A percentile compares a stretch with the other conserved stretches of the same genome.
Conservation (phyloP, 495 filamentous ascomycete species). For the Hypoxylon subgilvum region DNA sequence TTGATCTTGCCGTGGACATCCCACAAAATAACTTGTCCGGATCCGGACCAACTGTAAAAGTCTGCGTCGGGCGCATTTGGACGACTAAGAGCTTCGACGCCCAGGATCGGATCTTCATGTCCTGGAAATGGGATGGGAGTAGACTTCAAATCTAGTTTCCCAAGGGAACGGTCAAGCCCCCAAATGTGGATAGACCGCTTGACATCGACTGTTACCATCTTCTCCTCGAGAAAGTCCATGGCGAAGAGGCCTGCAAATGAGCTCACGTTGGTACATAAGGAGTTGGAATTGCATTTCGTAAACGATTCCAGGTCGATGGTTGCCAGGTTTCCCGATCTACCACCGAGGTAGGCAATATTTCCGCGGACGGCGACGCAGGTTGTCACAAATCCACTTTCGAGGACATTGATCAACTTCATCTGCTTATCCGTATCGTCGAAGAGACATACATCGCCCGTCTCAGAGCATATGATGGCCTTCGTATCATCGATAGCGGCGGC, state of each 20-base stretch:
- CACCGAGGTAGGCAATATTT: constrained; percentile 49
- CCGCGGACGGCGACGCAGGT: constrained; percentile 63
- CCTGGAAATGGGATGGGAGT: constrained; percentile 62
- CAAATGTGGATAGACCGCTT: constrained; percentile 74
- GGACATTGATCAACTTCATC: constrained; percentile 69
- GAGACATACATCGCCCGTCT: constrained; percentile 74
- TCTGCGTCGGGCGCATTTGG: constrained; percentile 65
- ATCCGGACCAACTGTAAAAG: constrained; percentile 86
- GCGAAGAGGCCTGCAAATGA: constrained; percentile 55
- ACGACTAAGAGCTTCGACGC: constrained; percentile 66
- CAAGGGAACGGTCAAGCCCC: constrained; percentile 48
- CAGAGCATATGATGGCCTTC: constrained; percentile 73
- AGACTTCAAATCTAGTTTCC: constrained; percentile 36
- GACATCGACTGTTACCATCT: constrained; percentile 77
- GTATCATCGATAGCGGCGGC: constrained; percentile 74
- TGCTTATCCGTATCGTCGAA: constrained; percentile 77
- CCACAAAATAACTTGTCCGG: constrained; percentile 83
- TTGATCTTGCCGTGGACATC: constrained; percentile 70
- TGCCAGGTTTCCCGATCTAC: constrained; percentile 52
- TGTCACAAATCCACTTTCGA: constrained; percentile 66
- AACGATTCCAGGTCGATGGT: constrained; percentile 50
- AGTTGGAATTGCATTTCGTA: constrained; percentile 38
- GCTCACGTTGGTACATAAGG: constrained; percentile 39
- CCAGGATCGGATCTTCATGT: constrained; percentile 78
- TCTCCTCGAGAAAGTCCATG: constrained; percentile 70